Conservation (phyloP, 1,284 basidiomycete genomes). For the Ceratobasidium sp. region DNA sequence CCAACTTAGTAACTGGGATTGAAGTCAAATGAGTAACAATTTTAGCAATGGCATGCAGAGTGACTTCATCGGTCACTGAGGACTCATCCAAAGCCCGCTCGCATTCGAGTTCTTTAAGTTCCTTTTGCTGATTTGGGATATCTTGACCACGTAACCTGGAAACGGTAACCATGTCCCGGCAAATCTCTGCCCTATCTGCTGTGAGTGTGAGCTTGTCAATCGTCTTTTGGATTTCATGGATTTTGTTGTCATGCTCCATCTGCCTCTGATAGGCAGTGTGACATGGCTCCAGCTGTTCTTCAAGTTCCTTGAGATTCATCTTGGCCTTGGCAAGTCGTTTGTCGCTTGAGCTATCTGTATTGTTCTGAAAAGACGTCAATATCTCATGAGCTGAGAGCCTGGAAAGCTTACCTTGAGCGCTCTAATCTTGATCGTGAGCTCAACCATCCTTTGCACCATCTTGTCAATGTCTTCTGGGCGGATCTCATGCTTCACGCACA, state of each 20-base stretch:
- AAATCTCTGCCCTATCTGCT: conserved; percentile 93
- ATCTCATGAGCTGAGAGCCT: too few species aligned
- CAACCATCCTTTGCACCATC: conserved; percentile 92
- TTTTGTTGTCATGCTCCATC: conserved; percentile 88
- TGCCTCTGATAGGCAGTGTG: conserved; percentile 92
- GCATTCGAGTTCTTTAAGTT: conserved; percentile 76
- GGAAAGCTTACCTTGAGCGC: conserved; percentile 74
- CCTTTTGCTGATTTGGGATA: conserved; percentile 89
- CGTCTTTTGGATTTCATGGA: conserved; percentile 82
- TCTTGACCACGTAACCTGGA: conserved; percentile 95
- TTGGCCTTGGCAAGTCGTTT: conserved; percentile 85
- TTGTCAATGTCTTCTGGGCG: conserved; percentile 95
- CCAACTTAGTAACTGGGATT: conserved; percentile 89
- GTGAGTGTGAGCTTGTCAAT: conserved; percentile 95
- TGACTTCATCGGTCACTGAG: conserved; percentile 78
- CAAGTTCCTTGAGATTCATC: conserved; percentile 87
- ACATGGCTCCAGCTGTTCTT: conserved; percentile 92
- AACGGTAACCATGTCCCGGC: conserved; percentile 85
- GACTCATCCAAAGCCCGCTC: conserved; percentile 82
- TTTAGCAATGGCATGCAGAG: conserved; percentile 91
- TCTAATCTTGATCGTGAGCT: conserved; percentile 96
- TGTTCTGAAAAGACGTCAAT: conserved; percentile 62
- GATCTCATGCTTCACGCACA: conserved; percentile 94
- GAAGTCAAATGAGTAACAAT: conserved; percentile 92
- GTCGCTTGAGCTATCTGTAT: conserved; percentile 92